Evolutionary conservation across 1,284 basidiomycete species (phyloP), one percentile per base, ranked within the genome.

Genomic region (Cutaneotrichosporon cyanovorans): DNA sequence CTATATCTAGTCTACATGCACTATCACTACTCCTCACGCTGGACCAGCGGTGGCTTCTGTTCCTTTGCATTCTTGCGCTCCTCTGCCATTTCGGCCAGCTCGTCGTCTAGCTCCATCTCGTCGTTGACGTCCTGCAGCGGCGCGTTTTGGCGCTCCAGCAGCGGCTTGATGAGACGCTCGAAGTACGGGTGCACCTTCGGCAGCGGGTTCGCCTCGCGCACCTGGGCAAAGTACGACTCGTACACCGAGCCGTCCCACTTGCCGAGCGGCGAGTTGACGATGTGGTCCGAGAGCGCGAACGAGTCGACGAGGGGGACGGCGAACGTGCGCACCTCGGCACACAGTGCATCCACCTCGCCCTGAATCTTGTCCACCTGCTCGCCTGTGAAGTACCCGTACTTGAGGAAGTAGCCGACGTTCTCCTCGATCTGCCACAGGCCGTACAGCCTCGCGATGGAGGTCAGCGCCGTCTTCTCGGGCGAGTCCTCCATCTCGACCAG

Each of bases 391-490:
- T 73, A 77, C 43, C 73, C 74, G 49, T 71, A 73, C 57, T 75
- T 74, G 58, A 79, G 66, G 70, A 78, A 78, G 58, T 73, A 72
- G 25, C 71, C 75, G 37, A 75, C 75, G 63, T 77, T 75, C 70
- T 78, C 77, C 61, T 79, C 77, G 56, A 78, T 73, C 60, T 75
- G 73, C 75, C 76, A 78, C 12, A 77, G 64, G n/a, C 76, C 74
- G 54, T 75, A 76, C 33, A 76, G 56, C 41, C 58, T 57, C 46
- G 68, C 71, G 33, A 73, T 60, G 7, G 62, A 68, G 42, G 58
- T 48, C 40, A 75, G 55, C 23, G 69, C 61, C 21, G 69, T 65
- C 38, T 60, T 67, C 56, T 70, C 66, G 16, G 50, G 36, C 12
- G 40, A 37, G 9, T 45, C 35, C 21, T 59, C 53, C 48, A 59